phyloP scores from a whole-genome alignment of 2,329 filamentous ascomycete genomes.

The Colletotrichum sp. region DNA sequence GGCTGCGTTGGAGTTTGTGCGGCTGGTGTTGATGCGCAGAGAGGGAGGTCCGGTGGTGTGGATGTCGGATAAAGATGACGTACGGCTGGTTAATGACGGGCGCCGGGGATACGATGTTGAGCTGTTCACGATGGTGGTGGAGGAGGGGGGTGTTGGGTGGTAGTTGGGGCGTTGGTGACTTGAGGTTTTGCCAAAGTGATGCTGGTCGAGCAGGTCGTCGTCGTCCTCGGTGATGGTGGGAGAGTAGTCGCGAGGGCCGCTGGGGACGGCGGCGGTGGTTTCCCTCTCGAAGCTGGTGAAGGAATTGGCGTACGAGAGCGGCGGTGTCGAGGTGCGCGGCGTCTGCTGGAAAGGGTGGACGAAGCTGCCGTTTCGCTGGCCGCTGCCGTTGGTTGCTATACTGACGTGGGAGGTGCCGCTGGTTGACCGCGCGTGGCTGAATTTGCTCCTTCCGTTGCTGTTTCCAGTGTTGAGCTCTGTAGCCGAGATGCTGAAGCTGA shows the following conservation, averaged over 20 bases:
- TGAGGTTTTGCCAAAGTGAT: neutral
- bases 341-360: conserved; percentile 71
- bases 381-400: conserved; percentile 59
- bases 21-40: conserved; percentile 44
- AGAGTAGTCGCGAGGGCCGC: conserved; percentile 53
- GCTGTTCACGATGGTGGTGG: conserved; percentile 30
- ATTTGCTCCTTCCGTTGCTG: conserved; percentile 39
- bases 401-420: conserved; percentile 64
- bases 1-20: conserved; percentile 24
- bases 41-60: conserved; percentile 29
- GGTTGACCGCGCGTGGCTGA: conserved; percentile 62
- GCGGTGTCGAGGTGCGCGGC: conserved; percentile 65
- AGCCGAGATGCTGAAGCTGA: conserved; percentile 50
- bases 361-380: conserved; percentile 53
- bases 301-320: conserved; percentile 63
- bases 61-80: conserved; percentile 44
- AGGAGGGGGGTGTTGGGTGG: conserved; percentile 25
- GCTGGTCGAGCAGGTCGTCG: conserved; percentile 36
- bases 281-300: conserved; percentile 51
- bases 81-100: conserved; percentile 43
- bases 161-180: conserved; percentile 6
- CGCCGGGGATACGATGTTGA: conserved; percentile 31
- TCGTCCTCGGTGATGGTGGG: conserved; percentile 61
- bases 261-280: conserved; percentile 24
- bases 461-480: conserved; percentile 31